Evolutionary conservation across 768 basidiomycete genomes (phyloP), one percentile per base, ranked within the genome.

Genomic region (Boletus huronensis): DNA sequence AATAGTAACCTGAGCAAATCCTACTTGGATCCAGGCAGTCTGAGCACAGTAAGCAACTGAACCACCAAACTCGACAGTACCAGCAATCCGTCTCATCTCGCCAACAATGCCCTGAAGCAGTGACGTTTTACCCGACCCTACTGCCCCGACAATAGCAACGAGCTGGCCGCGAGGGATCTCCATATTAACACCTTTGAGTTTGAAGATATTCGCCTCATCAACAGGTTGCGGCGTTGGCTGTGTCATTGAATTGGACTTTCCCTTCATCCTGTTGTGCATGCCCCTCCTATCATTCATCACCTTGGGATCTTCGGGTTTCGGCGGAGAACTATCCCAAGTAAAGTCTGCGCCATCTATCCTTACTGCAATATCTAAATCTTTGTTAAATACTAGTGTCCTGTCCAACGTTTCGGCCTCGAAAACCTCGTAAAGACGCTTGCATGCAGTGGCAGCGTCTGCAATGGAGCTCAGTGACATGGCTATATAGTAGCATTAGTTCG

Each of bases 1-100:
- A 9, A 28, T 9, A 23, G 44, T 11, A 21, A 23, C 28, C 50
- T 23, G 47, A 54, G 19, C 3, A 16, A 28, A 54, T 55, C 58
- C 2, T 54, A 81, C 84, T 70, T 93, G 90, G 54, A 98, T 95
- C 93, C 93, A 97, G 11, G 93, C 87, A 41, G 78, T 85, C 66
- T 98, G 94, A 16, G 87, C 84, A 61, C 90, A 94, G 68, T 94
- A 92, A 0, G 84, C 85, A 10, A 93, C 80, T 10, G 81, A 80
- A 0, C 88, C 90, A 53, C 90, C 87, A 63, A 93, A 90, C 31
- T 74, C 76, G 36, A 90, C 81, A 9, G 72, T 78, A 3, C 92
- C 92, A 13, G 72, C 67, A 0, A 82, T 84, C 59, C 77, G 77
- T 54, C 86, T 76, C 93, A 95, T 95, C 69, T 95, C 93, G 3